Evolutionary conservation across 2,329 filamentous ascomycete genomes (phyloP).

Genomic region (Sphaceloma murrayae): DNA sequence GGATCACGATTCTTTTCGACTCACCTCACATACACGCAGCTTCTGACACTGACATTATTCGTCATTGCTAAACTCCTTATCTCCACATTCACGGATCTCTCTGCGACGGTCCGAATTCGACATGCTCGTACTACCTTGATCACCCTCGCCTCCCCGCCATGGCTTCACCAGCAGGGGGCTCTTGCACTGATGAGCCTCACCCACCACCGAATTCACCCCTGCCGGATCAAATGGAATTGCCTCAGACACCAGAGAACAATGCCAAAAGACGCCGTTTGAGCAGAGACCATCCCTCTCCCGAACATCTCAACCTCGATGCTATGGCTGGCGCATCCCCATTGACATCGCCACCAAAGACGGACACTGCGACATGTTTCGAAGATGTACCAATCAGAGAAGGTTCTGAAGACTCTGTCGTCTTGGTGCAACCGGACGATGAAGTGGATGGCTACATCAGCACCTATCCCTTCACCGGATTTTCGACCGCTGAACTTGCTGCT

Average conservation of each 20-base stretch:
- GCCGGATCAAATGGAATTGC: not conserved
- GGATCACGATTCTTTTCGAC: not conserved
- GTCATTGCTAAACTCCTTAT: conserved; percentile 5
- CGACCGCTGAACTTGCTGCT: not conserved
- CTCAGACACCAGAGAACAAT: not conserved
- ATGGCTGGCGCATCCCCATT: not conserved
- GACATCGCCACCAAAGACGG: not conserved
- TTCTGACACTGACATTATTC: not conserved
- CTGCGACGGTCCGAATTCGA: too few relatives aligned
- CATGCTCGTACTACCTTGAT: not conserved
- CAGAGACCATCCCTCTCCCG: conserved; percentile 4
- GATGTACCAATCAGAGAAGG: not conserved
- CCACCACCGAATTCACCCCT: not conserved
- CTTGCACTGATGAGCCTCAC: not conserved
- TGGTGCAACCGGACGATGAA: too few relatives aligned
- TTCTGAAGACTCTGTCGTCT: too few relatives aligned
- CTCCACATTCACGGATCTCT: too few relatives aligned
- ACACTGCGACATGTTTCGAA: not conserved
- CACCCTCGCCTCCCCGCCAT: conserved; percentile 1
- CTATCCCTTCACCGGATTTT: not conserved
- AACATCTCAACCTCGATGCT: not conserved
- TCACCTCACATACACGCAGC: not conserved
- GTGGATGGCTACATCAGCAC: too few relatives aligned
- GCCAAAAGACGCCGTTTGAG: conserved; percentile 9
- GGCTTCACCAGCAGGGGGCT: not conserved